Percentiles rank a stretch among this genome's conserved stretches.
phyloP scores from a whole-genome alignment of 345 rosid genomes.

The Boechera retrofracta region DNA sequence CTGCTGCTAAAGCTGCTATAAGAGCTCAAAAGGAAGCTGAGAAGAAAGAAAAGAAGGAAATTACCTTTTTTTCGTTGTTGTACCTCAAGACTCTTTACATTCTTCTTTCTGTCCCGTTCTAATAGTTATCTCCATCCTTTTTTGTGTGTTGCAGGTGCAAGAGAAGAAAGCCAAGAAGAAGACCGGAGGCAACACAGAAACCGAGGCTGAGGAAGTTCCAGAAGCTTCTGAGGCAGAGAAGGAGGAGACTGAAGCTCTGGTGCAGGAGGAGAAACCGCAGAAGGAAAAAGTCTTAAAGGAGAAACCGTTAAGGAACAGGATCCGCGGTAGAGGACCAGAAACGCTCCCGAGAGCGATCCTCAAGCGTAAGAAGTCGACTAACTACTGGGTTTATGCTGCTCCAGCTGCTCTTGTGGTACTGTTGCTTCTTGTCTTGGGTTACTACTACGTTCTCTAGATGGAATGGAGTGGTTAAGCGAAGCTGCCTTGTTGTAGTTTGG shows the following conservation, averaged over 20 bases:
- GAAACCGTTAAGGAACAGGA: conserved; percentile 55
- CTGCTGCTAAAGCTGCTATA: conserved; percentile 84
- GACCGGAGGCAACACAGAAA: conserved; percentile 46
- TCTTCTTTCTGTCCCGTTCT: conserved; percentile 21
- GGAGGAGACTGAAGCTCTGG: conserved; percentile 44
- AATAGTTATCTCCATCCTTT: conserved; percentile 1
- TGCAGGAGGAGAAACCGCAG: conserved; percentile 42
- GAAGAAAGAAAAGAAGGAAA: conserved; percentile 74
- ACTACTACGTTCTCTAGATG: conserved; percentile 51
- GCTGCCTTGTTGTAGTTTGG: conserved; percentile 44
- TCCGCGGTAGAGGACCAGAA: conserved; percentile 59
- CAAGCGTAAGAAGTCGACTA: conserved; percentile 72
- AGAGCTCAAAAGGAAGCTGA: conserved; percentile 97
- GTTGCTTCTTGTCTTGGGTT: conserved; percentile 54
- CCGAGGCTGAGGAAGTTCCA: conserved; percentile 59
- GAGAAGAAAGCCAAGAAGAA: conserved; percentile 91
- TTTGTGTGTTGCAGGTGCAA: conserved; percentile 66
- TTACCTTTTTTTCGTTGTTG: conserved; percentile 22
- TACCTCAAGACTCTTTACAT: conserved; percentile 14
- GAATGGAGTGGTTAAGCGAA: conserved; percentile 34
- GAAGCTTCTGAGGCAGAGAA: conserved; percentile 65
- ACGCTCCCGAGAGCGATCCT: conserved; percentile 70
- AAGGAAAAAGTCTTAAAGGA: conserved; percentile 57
- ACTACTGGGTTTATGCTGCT: conserved; percentile 73
- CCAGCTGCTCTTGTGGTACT: conserved; percentile 62